phyloP scores from a whole-genome alignment of 805 yeast genomes.

The Barnettozyma salicaria region DNA sequence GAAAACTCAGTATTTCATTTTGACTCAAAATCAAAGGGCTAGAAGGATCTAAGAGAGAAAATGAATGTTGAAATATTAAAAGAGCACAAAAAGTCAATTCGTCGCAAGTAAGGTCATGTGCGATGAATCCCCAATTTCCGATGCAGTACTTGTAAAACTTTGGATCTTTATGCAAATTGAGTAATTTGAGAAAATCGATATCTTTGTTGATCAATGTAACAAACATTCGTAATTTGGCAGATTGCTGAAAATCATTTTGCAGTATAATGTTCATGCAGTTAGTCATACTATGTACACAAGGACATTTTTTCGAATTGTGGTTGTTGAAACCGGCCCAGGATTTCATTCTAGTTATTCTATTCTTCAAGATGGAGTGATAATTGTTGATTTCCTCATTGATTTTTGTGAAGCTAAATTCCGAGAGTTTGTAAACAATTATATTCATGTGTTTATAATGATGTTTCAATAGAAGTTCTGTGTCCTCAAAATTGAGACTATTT shows the following conservation, averaged over 20 bases:
- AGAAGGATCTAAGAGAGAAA: slow-evolving; percentile 20
- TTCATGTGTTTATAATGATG: slow-evolving; percentile 24
- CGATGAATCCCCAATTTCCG: slow-evolving; percentile 64
- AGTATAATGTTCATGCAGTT: slow-evolving; percentile 25
- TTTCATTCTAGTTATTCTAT: slow-evolving; percentile 33
- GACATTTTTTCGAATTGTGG: slow-evolving; percentile 16
- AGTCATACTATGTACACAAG: slow-evolving; percentile 32
- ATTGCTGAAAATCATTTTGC: slow-evolving; percentile 15
- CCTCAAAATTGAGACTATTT: slow-evolving; percentile 13
- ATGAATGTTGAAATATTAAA: slow-evolving; percentile 45
- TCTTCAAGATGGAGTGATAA: slow-evolving; percentile 19
- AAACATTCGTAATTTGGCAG: slow-evolving; percentile 14
- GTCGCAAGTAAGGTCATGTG: slow-evolving; percentile 57
- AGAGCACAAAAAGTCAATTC: slow-evolving; percentile 59
- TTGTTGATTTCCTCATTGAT: slow-evolving; percentile 18
- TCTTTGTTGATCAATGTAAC: slow-evolving; percentile 23
- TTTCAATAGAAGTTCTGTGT: slow-evolving; percentile 11
- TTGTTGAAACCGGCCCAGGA: slow-evolving; percentile 38
- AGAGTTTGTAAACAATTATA: slow-evolving; percentile 15
- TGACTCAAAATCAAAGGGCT: slow-evolving; percentile 23
- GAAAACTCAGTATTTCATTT: slow-evolving; percentile 49
- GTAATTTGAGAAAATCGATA: slow-evolving; percentile 26
- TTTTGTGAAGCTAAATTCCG: slow-evolving; percentile 14
- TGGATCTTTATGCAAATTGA: slow-evolving; percentile 20
- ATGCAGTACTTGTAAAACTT: slow-evolving; percentile 33